phyloP scores from a whole-genome alignment of 2,329 filamentous ascomycete species.

The Chrysoporthe austroafricana region DNA sequence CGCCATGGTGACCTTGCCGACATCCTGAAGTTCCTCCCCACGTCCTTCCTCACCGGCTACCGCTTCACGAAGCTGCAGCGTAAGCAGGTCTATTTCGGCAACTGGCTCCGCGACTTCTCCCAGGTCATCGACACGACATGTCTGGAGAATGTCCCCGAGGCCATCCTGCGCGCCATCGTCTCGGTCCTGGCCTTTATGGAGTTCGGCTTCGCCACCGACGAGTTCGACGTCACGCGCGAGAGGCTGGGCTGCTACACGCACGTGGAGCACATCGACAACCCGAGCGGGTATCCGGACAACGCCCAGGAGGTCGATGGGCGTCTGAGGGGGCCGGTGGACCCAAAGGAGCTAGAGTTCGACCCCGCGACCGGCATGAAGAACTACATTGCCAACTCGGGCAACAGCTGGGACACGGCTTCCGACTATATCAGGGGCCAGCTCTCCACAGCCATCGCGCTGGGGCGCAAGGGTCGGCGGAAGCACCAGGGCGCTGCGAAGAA shows the following conservation, averaged over 20 bases:
- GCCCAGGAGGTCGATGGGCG: conserved; percentile 37
- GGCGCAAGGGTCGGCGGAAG: conserved; percentile 31
- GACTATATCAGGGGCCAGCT: conserved; percentile 37
- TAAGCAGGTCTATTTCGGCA: conserved; percentile 40
- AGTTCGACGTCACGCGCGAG: conserved; percentile 59
- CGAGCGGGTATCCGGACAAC: conserved; percentile 39
- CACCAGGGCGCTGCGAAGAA: conserved; percentile 32
- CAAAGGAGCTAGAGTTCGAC: conserved; percentile 38
- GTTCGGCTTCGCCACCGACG: conserved; percentile 59
- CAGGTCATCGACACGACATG: conserved; percentile 60
- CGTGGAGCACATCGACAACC: conserved; percentile 59
- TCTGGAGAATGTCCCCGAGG: conserved; percentile 54
- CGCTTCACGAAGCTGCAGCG: conserved; percentile 45
- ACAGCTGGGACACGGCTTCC: conserved; percentile 37
- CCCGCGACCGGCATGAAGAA: conserved; percentile 39
- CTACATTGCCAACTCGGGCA: conserved; percentile 37
- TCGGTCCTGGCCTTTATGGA: conserved; percentile 60
- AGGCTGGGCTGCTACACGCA: conserved; percentile 53
- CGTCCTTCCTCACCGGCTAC: conserved; percentile 43
- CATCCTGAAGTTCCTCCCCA: conserved; percentile 42
- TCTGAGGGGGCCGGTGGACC: conserved; percentile 36
- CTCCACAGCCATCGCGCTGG: conserved; percentile 33
- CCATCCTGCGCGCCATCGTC: conserved; percentile 57
- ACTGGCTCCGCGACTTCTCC: conserved; percentile 50
- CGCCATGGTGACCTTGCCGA: conserved; percentile 46